Evolutionary conservation across 176 grass and related monocot species (phyloP).

Genomic region (Phoenix roebelenii): DNA sequence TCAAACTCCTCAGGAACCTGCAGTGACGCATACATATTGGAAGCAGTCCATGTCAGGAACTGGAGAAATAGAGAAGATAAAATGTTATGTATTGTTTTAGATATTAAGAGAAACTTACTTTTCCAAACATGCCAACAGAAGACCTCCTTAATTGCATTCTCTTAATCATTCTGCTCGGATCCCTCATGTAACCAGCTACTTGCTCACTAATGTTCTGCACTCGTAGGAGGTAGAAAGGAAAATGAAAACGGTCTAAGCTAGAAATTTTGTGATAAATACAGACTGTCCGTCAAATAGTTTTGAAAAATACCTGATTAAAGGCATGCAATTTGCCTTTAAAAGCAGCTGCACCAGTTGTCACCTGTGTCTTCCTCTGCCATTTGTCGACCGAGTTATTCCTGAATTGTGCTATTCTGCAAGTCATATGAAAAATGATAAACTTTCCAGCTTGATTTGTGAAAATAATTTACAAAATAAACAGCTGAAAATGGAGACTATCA

Average conservation of each 20-base stretch:
- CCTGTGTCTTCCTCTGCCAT: slow-evolving; percentile 92
- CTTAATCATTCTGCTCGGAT: slow-evolving; percentile 84
- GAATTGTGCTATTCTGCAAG: slow-evolving; percentile 57
- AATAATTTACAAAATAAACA: not conserved
- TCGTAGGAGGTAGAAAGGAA: not conserved
- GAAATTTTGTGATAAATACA: too few relatives aligned
- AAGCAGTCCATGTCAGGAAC: too few relatives aligned
- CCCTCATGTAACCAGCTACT: slow-evolving; percentile 87
- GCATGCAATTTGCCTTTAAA: slow-evolving; percentile 83
- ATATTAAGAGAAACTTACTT: slow-evolving; percentile 34
- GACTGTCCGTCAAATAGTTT: too few relatives aligned
- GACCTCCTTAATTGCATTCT: slow-evolving; percentile 61
- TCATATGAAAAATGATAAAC: not conserved
- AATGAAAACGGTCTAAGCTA: too few relatives aligned
- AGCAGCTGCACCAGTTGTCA: slow-evolving; percentile 75
- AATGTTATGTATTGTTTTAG: too few relatives aligned
- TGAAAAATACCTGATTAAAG: slow-evolving; percentile 69
- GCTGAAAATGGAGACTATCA: not conserved
- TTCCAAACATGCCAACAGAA: slow-evolving; percentile 57
- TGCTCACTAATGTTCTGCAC: slow-evolving; percentile 75
- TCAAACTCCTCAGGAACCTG: slow-evolving; percentile 29
- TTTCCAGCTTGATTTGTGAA: not conserved
- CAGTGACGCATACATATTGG: slow-evolving; percentile 2
- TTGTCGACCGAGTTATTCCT: slow-evolving; percentile 80
- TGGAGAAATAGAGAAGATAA: too few relatives aligned